A percentile compares a stretch with the other conserved stretches of the same genome.
Evolutionary conservation across 148 eudicot species (phyloP).

Genomic region (Vaccinium myrtillus): DNA sequence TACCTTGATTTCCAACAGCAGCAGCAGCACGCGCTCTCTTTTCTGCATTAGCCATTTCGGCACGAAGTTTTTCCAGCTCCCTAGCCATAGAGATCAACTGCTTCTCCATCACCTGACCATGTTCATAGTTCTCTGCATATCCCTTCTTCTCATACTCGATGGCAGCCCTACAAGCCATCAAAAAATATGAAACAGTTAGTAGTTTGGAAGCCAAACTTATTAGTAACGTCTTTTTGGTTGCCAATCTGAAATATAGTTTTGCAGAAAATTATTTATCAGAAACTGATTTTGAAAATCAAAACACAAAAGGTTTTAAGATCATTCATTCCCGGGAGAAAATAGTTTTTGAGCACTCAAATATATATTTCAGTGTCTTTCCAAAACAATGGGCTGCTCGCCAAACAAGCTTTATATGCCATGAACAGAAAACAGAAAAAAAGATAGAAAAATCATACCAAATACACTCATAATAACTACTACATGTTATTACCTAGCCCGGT

Average conservation of each 20-base stretch:
- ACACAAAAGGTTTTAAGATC: neutral
- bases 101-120: slow-evolving; percentile 84
- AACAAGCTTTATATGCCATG: neutral
- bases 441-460: neutral
- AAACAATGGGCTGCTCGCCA: too few relatives aligned
- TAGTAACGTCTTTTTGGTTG: neutral
- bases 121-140: slow-evolving; percentile 87
- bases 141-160: slow-evolving; percentile 93
- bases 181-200: neutral
- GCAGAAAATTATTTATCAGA: neutral
- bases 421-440: neutral
- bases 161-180: slow-evolving; percentile 63
- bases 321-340: neutral
- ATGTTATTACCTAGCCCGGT: slow-evolving; percentile 62
- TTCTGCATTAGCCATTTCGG: slow-evolving; percentile 91
- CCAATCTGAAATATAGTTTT: neutral
- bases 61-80: slow-evolving; percentile 93
- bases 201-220: neutral
- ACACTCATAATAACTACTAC: neutral
- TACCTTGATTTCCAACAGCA: slow-evolving; percentile 69
- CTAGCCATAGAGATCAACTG: slow-evolving; percentile 81
- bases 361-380: too few relatives aligned
- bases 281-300: neutral
- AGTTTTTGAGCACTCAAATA: neutral
- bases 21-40: slow-evolving; percentile 87